These are phyloP conservation scores for Osmanthus fragrans DNA, from an alignment of 257 asterid genomes.

Conservation along the genomic window DNA sequence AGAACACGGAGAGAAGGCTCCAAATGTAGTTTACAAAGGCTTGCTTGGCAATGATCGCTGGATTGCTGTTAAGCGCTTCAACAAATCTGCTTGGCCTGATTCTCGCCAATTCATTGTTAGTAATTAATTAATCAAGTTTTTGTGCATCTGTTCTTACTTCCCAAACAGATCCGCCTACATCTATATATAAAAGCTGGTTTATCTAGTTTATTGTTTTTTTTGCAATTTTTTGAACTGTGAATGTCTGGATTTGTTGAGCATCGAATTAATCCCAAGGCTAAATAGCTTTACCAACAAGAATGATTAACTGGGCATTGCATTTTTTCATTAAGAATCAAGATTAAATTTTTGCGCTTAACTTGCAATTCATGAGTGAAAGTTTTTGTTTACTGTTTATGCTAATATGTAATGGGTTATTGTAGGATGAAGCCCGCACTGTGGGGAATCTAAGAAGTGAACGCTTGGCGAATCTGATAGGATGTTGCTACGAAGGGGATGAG, in stretches of 20 bases:
- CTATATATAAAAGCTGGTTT: too few relatives aligned
- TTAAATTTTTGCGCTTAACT: neutral
- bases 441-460: conserved; percentile 48
- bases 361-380: neutral
- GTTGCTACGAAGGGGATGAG: conserved; percentile 46
- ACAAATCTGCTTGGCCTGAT: conserved; percentile 53
- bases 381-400: neutral
- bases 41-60: conserved; percentile 32
- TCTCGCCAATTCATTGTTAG: conserved; percentile 46
- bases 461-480: conserved; percentile 49
- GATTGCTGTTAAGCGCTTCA: conserved; percentile 51
- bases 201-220: neutral
- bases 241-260: neutral
- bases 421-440: conserved; percentile 50
- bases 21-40: conserved; percentile 52
- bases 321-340: neutral
- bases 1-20: conserved; percentile 61
- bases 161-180: too few relatives aligned
- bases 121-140: neutral
- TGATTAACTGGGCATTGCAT: neutral
- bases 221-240: neutral
- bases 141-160: neutral
- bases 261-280: neutral
- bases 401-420: neutral
- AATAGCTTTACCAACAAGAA: neutral